phyloP scores from a whole-genome alignment of 2,329 filamentous ascomycete species.

The Sporothrix variecibatus region DNA sequence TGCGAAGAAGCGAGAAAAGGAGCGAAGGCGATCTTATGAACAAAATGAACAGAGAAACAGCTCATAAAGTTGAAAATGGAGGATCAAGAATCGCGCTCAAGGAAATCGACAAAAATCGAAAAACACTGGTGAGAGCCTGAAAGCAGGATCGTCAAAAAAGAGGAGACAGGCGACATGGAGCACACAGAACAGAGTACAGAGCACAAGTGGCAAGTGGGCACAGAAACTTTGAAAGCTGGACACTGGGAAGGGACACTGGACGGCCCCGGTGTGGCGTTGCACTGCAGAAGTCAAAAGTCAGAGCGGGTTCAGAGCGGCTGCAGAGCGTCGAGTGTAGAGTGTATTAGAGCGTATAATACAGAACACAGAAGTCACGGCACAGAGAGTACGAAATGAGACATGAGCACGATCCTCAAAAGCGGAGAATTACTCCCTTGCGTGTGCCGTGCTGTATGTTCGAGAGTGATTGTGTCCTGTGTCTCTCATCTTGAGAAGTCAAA shows the following conservation, averaged over 20 bases:
- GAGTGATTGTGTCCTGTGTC: neutral
- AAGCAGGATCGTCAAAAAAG: constrained; percentile 2
- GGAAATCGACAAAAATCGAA: neutral
- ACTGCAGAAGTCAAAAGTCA: constrained; percentile 6
- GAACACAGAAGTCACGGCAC: neutral
- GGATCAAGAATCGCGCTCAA: neutral
- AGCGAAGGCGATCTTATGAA: no score
- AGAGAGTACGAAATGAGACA: neutral
- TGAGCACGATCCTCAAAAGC: neutral
- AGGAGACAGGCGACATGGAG: neutral
- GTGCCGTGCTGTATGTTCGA: neutral
- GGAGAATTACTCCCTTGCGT: constrained; percentile 7
- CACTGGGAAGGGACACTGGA: neutral
- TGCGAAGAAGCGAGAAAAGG: constrained; percentile 1
- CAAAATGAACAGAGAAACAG: neutral
- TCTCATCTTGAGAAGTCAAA: neutral
- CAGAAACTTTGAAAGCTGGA: neutral
- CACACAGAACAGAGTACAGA: neutral
- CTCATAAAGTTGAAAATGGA: neutral
- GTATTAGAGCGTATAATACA: neutral
- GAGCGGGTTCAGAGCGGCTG: neutral
- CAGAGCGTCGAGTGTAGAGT: neutral
- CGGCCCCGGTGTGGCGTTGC: neutral
- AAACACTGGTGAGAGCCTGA: neutral
- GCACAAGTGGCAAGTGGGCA: neutral